Evolutionary conservation across 257 asterid genomes (phyloP).

Genomic region (Plectranthus barbatus): DNA sequence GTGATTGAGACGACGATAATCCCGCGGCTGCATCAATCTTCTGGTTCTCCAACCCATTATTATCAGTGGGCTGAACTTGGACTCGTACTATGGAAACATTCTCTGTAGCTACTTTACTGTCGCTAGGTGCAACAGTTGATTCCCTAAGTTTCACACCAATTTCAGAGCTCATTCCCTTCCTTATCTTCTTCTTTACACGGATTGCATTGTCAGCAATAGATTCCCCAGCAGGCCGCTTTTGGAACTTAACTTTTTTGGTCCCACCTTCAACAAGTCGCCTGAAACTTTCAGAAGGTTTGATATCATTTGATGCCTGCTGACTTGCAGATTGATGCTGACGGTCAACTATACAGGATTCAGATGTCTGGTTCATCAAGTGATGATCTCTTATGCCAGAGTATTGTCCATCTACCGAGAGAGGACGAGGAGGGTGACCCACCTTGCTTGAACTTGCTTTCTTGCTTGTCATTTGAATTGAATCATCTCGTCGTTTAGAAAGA

Average conservation of each 20-base stretch:
- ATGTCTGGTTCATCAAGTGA: conserved; percentile 6
- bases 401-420: conserved; percentile 16
- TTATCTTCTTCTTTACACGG: conserved; percentile 45
- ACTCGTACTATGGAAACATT: conserved; percentile 15
- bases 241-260: conserved; percentile 36
- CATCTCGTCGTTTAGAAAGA: conserved; percentile 50
- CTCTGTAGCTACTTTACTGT: conserved; percentile 14
- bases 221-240: conserved; percentile 40
- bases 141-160: conserved; percentile 17
- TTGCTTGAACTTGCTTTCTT: conserved; percentile 30
- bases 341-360: conserved; percentile 24
- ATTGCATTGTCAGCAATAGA: conserved; percentile 23
- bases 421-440: conserved; percentile 20
- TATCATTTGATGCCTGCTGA: conserved; percentile 18
- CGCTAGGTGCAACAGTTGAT: conserved; percentile 14
- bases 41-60: conserved; percentile 15
- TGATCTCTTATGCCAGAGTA: conserved; percentile 16
- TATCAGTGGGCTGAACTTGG: conserved; percentile 12
- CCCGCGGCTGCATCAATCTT: conserved; percentile 1
- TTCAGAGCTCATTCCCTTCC: conserved; percentile 23
- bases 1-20: conserved; percentile 20
- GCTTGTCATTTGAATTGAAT: conserved; percentile 31
- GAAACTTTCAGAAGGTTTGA: conserved; percentile 26
- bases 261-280: conserved; percentile 27
- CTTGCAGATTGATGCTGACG: conserved; percentile 21